Evolutionary conservation across 2,329 filamentous ascomycete species (phyloP), one percentile per base, ranked within the genome.

Genomic region (Huntiella bhutanensis): DNA sequence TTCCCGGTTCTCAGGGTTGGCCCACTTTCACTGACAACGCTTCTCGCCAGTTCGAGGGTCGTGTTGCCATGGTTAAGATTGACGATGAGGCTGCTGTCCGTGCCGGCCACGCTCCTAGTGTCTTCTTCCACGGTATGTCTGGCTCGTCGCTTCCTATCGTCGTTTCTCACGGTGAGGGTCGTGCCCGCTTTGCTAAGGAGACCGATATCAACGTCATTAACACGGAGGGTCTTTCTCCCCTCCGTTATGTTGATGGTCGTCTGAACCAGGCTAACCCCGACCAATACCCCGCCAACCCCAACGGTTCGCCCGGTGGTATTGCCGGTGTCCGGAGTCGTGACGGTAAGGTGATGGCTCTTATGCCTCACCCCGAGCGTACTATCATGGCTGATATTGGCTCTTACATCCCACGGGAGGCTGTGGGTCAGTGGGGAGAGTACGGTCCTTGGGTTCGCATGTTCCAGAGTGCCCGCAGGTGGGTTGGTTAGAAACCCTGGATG

Each of bases 281-380:
- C 61, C 68, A 67, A 54, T 98, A 96, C 58, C 91, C 91, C 1
- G 82, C 70, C 64, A 96, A 96, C 65, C 75, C 69, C 44, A 94
- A 93, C 63, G 86, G 86, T 45, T 85, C 80, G 57, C 82, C 83
- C 1, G 69, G 72, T 51, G 86, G 83, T 57, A 81, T 94, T 52
- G 82, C 86, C 1, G 85, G 79, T 58, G 80, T 92, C 19, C 70
- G 80, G 54, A 86, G 75, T 55, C 71, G 67, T 38, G 80, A 93
- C 57, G 86, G 86, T 10, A 72, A 83, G 48, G 82, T 92, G 1
- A 62, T 94, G 54, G 85, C 85, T 5, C 74, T 94, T 65, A 94
- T 95, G 86, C 87, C 87, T 51, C 86, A 94, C 60, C 86, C 86
- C 1, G 86, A 95, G 65, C 74, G 86, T n/a, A 92, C 83, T 12